Evolutionary conservation across 2,329 filamentous ascomycete species (phyloP), one percentile per base, ranked within the genome.

Genomic region (Botrytis paeoniae): DNA sequence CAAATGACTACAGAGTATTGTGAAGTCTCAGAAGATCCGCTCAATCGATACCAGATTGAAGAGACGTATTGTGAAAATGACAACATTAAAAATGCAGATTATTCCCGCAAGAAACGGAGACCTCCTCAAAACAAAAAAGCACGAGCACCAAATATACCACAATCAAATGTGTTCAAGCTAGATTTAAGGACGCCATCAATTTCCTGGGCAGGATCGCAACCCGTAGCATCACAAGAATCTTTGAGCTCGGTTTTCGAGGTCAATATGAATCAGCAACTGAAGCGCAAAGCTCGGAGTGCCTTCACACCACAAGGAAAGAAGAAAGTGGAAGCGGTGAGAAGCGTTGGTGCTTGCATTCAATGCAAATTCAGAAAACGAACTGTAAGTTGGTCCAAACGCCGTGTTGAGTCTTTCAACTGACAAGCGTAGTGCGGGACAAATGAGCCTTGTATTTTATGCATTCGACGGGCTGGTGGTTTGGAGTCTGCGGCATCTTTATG

Each of bases 311-410:
- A 74, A 57, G 69, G 54, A 35, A 75, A 74, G 39, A 74, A 74
- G 37, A 75, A 72, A 39, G 73, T 73, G 10, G 73, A 73, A 43
- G 71, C 71, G 59, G 78, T 79, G 18, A 74, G 78, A 29, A 78
- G 75, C 41, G 77, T 78, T 25, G 78, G 78, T 39, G 78, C 78
- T 70, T 79, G 78, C 60, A 76, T 78, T 72, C 78, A 78, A 69
- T 79, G 78, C 71, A 75, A 78, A 41, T 79, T 78, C 63, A 74
- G 78, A 48, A 79, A 79, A 70, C 72, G 78, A 73, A 78, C 78
- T 12, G 78, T 78, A 68, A 70, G 75, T n/a, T 75, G 18, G 12
- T 16, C 59, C 5, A 48, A 29, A 25, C 22, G 10, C 25, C 16
- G 29, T 18, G 14, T n/a, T 22, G 16, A 20, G 37, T 10, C 9